These are phyloP conservation scores for Epichloe baconii DNA, from an alignment of 2,329 filamentous ascomycete species.

Conservation along the genomic window DNA sequence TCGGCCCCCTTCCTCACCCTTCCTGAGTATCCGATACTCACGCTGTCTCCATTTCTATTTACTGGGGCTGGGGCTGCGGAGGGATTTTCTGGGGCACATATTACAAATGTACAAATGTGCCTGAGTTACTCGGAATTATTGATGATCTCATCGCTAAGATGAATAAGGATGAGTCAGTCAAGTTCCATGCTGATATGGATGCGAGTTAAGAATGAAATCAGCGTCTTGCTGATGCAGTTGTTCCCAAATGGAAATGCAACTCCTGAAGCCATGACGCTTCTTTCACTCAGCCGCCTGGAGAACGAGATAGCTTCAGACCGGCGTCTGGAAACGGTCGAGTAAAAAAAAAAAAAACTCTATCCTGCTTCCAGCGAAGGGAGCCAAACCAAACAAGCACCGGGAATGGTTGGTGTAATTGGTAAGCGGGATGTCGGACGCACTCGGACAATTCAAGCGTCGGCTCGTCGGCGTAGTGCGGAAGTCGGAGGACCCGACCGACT, in stretches of 20 bases:
- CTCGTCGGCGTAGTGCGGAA: not conserved
- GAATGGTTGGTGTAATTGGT: not conserved
- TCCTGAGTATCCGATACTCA: not conserved
- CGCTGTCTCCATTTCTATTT: not conserved
- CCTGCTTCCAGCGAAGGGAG: too few relatives aligned
- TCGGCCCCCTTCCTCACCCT: too few relatives aligned
- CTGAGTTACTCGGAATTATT: not conserved
- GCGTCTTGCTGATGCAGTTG: too few relatives aligned
- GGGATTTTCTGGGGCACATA: constrained; percentile 1
- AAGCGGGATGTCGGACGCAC: not conserved
- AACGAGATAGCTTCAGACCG: too few relatives aligned
- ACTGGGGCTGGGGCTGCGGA: constrained; percentile 2
- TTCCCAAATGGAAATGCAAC: too few relatives aligned
- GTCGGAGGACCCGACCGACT: not conserved
- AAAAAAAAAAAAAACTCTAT: too few relatives aligned
- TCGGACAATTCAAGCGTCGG: not conserved
- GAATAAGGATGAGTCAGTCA: not conserved
- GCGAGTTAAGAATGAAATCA: too few relatives aligned
- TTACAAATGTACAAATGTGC: not conserved
- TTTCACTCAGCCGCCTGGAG: not conserved
- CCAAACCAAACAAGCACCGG: too few relatives aligned
- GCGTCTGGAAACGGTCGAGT: too few relatives aligned
- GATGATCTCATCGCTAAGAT: constrained; percentile 5
- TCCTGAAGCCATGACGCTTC: not conserved
- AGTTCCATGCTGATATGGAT: not conserved